A percentile compares a stretch with the other conserved stretches of the same genome.
Conservation (phyloP, 2,329 filamentous ascomycete genomes). For the Colletotrichum gloeosporioides region DNA sequence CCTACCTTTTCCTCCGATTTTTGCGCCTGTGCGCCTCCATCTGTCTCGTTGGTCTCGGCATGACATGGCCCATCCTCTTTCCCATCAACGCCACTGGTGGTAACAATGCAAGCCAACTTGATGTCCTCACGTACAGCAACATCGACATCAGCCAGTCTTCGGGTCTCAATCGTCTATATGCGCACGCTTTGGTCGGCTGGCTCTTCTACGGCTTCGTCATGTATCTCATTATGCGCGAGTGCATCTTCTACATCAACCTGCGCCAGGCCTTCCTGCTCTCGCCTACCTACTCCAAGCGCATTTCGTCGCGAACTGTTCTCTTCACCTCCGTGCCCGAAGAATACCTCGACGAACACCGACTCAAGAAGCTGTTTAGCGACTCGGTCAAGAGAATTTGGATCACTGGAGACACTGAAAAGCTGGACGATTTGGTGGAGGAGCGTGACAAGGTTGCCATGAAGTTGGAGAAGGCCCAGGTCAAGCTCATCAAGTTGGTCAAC, state of each 20-base stretch:
- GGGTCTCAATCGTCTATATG: constrained; percentile 73
- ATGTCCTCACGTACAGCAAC: constrained; percentile 82
- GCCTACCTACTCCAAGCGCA: constrained; percentile 80
- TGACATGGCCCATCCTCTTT: constrained; percentile 87
- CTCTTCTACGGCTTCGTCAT: constrained; percentile 88
- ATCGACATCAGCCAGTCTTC: constrained; percentile 57
- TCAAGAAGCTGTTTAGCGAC: constrained; percentile 82
- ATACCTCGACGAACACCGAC: constrained; percentile 78
- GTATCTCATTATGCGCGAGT: constrained; percentile 85
- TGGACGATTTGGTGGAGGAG: constrained; percentile 82
- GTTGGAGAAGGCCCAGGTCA: constrained; percentile 86
- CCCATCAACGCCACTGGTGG: constrained; percentile 88
- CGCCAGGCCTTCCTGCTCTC: constrained; percentile 92
- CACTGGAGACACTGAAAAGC: constrained; percentile 74
- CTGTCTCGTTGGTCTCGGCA: constrained; percentile 80
- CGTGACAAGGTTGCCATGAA: constrained; percentile 81
- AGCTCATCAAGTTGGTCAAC: constrained; percentile 82
- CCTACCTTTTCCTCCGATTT: constrained; percentile 84
- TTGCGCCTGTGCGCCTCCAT: constrained; percentile 78
- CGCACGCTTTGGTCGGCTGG: constrained; percentile 82
- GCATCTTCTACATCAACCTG: constrained; percentile 90
- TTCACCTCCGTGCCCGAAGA: constrained; percentile 83
- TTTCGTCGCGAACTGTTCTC: constrained; percentile 89
- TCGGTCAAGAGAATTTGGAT: constrained; percentile 88
- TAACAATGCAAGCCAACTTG: constrained; percentile 67